Conservation (phyloP, 768 basidiomycete genomes). For the Panaeolus papilionaceus region DNA sequence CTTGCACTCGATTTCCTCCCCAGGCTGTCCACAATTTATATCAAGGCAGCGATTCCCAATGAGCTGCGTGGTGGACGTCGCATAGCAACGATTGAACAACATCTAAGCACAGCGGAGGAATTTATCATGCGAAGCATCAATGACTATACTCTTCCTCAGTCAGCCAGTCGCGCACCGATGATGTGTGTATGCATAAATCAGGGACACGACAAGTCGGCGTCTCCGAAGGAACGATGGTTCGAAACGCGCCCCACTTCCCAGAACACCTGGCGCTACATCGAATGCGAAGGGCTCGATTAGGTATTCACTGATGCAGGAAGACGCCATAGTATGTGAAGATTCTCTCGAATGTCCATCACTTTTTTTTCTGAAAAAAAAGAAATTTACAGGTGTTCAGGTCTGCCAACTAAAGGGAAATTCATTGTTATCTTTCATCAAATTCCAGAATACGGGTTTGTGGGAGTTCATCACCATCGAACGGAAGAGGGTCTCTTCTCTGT, state of each 20-base stretch:
- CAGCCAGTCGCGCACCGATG: neutral
- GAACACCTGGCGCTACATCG: neutral
- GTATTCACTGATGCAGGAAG: no score
- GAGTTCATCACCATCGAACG: no score
- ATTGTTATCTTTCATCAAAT: no score
- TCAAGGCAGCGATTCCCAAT: neutral
- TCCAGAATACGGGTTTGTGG: no score
- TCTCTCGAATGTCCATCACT: no score
- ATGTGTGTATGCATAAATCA: constrained; percentile 1
- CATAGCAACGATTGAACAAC: neutral
- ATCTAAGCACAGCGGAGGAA: neutral
- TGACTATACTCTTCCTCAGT: neutral
- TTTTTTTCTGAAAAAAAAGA: no score
- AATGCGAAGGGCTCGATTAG: neutral
- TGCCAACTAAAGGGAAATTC: no score
- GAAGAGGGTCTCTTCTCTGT: no score
- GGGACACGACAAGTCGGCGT: neutral
- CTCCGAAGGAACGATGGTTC: neutral
- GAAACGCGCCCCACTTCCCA: neutral
- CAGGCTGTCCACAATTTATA: neutral
- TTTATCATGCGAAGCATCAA: neutral
- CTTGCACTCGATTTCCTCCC: neutral
- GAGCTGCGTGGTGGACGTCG: constrained; percentile 1
- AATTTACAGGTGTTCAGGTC: no score
- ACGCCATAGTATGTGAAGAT: no score